Conservation (phyloP, 257 asterid genomes). For the Nicotiana noctiflora region DNA sequence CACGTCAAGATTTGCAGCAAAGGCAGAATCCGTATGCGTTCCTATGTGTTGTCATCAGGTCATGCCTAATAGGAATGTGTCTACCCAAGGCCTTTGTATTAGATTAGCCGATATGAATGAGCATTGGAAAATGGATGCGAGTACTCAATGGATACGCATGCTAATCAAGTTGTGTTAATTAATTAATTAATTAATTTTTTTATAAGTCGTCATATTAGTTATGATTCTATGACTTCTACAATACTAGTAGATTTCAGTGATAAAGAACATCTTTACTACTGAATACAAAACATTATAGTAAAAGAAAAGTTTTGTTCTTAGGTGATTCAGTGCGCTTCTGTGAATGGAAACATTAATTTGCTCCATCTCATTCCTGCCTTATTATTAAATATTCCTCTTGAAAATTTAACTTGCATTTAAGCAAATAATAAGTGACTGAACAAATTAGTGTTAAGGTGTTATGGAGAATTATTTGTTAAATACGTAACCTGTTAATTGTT, state of each 20-base stretch:
- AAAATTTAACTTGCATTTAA: not conserved
- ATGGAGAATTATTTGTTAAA: not conserved
- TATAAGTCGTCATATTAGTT: too few relatives aligned
- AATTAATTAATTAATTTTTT: too few relatives aligned
- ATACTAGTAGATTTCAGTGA: too few relatives aligned
- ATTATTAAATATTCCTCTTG: not conserved
- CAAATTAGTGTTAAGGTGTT: not conserved
- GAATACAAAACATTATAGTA: too few relatives aligned
- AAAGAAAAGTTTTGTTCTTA: too few relatives aligned
- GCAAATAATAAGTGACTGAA: not conserved
- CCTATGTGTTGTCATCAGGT: not conserved
- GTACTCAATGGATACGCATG: too few relatives aligned
- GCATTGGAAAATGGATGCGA: too few relatives aligned
- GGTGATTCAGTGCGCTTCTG: not conserved
- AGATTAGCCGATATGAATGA: too few relatives aligned
- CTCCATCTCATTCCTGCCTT: not conserved
- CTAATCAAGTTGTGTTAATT: too few relatives aligned
- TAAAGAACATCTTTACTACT: not conserved
- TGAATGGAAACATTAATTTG: not conserved
- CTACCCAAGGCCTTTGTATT: too few relatives aligned
- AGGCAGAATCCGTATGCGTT: not conserved
- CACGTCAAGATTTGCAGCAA: not conserved
- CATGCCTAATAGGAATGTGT: not conserved
- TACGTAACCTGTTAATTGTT: not conserved
- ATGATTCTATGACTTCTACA: too few relatives aligned